These are phyloP conservation scores for Cyamopsis tetragonoloba DNA, from an alignment of 306 rosid genomes.

Conservation along the genomic window DNA sequence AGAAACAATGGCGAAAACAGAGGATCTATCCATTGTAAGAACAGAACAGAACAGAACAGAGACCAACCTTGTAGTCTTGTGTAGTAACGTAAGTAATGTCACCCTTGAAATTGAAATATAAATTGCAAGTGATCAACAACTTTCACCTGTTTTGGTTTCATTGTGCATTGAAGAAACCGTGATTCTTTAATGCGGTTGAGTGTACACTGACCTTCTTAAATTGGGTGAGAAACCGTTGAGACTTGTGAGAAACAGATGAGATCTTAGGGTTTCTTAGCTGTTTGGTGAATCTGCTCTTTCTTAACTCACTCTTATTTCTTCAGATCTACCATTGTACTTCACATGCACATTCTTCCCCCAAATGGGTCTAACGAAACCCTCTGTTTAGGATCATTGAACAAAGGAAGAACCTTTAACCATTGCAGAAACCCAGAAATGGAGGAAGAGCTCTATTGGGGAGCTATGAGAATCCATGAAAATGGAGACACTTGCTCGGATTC, in stretches of 20 bases:
- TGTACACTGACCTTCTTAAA: slow-evolving; percentile 4
- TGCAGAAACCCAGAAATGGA: not conserved
- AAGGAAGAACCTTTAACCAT: no score
- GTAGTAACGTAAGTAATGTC: no score
- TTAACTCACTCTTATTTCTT: not conserved
- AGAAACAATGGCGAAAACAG: not conserved
- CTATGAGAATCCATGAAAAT: slow-evolving; percentile 21
- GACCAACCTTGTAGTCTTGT: no score
- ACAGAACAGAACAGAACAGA: not conserved
- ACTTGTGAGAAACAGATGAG: not conserved
- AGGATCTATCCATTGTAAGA: slow-evolving; percentile 21
- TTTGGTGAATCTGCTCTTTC: not conserved
- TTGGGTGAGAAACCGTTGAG: slow-evolving; percentile 23
- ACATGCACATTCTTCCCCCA: not conserved
- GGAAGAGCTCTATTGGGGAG: slow-evolving; percentile 26
- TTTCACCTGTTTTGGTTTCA: slow-evolving; percentile 18
- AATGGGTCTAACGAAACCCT: not conserved
- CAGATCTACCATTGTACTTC: slow-evolving; percentile 17
- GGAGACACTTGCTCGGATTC: slow-evolving; percentile 21
- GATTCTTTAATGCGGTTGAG: slow-evolving; percentile 21
- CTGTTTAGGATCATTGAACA: not conserved
- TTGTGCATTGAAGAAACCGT: not conserved
- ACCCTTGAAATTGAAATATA: no score
- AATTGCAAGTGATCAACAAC: not conserved
- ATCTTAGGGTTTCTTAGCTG: slow-evolving; percentile 5